These are phyloP conservation scores for Histomonas meleagridis DNA, from an alignment of 208 protist species.

Conservation along the genomic window DNA sequence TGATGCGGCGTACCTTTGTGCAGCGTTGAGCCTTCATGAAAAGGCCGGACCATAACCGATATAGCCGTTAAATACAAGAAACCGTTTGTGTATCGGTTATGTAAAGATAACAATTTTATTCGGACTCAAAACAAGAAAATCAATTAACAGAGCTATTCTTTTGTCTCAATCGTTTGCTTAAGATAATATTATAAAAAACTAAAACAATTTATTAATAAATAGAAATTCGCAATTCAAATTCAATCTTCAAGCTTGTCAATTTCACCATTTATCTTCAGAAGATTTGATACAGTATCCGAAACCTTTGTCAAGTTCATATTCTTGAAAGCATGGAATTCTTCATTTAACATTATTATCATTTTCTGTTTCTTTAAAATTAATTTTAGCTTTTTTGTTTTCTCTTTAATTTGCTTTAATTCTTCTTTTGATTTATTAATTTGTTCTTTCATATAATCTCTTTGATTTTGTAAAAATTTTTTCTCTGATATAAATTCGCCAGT, in stretches of 20 bases:
- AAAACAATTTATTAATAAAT: no score
- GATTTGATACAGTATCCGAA: neutral
- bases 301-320: neutral
- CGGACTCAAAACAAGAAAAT: no score
- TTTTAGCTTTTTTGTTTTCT: neutral
- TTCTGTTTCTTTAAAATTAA: neutral
- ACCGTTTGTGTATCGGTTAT: no score
- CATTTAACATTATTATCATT: neutral
- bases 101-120: no score
- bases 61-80: no score
- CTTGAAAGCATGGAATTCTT: neutral
- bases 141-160: no score
- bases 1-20: slow-evolving; percentile 56
- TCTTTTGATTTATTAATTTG: neutral
- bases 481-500: neutral
- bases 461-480: neutral
- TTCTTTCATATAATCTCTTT: neutral
- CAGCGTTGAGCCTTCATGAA: slow-evolving; percentile 34
- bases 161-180: no score
- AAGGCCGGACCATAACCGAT: no score
- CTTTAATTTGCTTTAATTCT: neutral
- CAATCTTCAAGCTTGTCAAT: neutral
- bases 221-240: neutral
- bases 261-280: neutral
- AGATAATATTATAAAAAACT: no score